Evolutionary conservation across 2,329 filamentous ascomycete genomes (phyloP), one percentile per base, ranked within the genome.

Genomic region (Zarea fungicola): DNA sequence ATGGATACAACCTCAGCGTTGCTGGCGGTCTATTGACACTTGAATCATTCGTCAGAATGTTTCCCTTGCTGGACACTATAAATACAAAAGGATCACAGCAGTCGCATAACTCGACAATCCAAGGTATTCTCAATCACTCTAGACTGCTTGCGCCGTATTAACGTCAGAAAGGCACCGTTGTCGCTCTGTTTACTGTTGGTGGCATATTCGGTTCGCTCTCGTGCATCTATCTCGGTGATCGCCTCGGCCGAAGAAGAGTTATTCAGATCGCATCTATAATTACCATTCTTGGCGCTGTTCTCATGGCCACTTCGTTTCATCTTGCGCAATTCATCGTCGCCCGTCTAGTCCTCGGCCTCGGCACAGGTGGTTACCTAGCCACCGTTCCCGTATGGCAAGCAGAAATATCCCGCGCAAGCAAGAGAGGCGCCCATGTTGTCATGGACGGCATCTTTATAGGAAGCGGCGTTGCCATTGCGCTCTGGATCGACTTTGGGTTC

Each of bases 11-110:
- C 65, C 81, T 85, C 64, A 80, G 84, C 58, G 82, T 86, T 4
- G 86, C 85, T 68, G 84, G 82, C 31, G 81, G 81, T 49, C 76
- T 90, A 45, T 72, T 90, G 49, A 85, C 83, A 1, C 74, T 89
- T 5, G 66, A 68, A 19, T 70, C 78, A 59, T 78, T 80, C 51
- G 78, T 81, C 47, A 69, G 69, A 16, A 68, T 79, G 52, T 82
- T 82, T 56, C 71, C 60, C 8, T 44, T 57, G 36, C 56, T 81
- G 19, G 54, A 61, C 6, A 80, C 73, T 56, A 80, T 83, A 63
- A 61, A 78, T 51, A 78, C 77, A 1, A 62, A 22, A 14, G 46
- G 57, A 1, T 44, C 57, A 0, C 59, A 70, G 50, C 64, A 65
- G 51, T 64, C 63, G 29, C 55, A 59, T 47, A 71, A 75, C 28